A percentile compares a stretch with the other conserved stretches of the same genome.
phyloP scores from a whole-genome alignment of 139 green algal species.

The Desmodesmus armatus region DNA sequence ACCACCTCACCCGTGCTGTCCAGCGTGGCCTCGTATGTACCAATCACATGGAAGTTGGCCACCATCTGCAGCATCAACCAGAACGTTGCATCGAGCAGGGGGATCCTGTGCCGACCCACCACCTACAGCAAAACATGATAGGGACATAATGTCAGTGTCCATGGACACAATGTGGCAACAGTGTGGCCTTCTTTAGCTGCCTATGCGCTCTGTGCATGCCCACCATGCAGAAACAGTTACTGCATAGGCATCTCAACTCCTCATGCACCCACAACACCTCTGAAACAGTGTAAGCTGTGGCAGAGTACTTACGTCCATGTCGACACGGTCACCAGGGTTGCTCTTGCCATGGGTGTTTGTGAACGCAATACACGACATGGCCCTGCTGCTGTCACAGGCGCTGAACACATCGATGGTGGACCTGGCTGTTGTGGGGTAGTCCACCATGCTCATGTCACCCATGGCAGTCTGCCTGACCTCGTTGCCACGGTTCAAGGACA shows the following conservation, averaged over 20 bases:
- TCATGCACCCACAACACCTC: not conserved
- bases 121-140: not conserved
- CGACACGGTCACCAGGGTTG: slow-evolving; percentile 16
- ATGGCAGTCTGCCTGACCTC: no score
- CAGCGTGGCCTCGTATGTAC: not conserved
- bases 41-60: not conserved
- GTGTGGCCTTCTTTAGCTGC: not conserved
- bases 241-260: not conserved
- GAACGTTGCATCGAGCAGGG: slow-evolving; percentile 5
- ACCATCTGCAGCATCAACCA: not conserved
- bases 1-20: not conserved
- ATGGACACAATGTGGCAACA: not conserved
- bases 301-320: not conserved
- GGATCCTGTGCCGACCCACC: not conserved
- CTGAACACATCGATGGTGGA: no score
- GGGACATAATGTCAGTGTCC: not conserved
- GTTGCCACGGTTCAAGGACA: no score
- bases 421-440: no score
- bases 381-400: not conserved
- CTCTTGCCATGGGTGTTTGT: slow-evolving; percentile 3
- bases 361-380: not conserved
- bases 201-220: not conserved
- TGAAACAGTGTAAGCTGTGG: not conserved
- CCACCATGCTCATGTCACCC: no score
- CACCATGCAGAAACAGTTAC: not conserved